Evolutionary conservation across 2,329 filamentous ascomycete species (phyloP), one percentile per base, ranked within the genome.

Genomic region (Herpotrichia juniperi): DNA sequence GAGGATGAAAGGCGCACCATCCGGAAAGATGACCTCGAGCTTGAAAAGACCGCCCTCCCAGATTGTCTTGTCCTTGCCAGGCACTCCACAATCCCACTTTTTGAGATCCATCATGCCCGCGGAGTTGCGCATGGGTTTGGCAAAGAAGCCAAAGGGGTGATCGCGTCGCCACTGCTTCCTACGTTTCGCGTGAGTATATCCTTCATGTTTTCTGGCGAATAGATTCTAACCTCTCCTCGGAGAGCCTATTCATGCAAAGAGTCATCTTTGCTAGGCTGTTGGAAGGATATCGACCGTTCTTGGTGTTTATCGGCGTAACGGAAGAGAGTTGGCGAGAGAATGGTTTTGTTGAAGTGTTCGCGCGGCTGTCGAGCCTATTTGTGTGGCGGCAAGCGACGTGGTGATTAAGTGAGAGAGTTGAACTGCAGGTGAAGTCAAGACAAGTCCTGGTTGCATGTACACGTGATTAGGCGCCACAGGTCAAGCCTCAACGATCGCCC

Each of bases 11-110:
- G 50, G 17, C 9, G 6, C 74, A 77, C 92, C 93, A 68, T 99
- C 94, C 0, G 96, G 94, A 66, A 99, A 99, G 10, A 84, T 86
- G 66, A 99, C 89, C 51, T 89, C 91, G 53, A 99, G 80, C 80
- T 97, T 99, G 80, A 97, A 97, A 10, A 97, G 79, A 1, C 94
- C 94, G n/a, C 93, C 93, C 69, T 96, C 93, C 94, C 94, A 99
- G 19, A 97, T 87, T 0, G 96, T 99, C 80, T 96, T 94, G 54
- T 96, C 88, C 73, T 96, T 97, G 68, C 96, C 94, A 3, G 94
- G 94, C 37, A 99, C 90, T 37, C 93, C 93, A 68, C 94, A 97
- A 66, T 97, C 93, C 94, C 94, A 99, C 59, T 87, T 85, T 82
- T 97, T 96, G 58, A 99, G 81, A 70, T 99, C 94, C 46, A 97